Base-by-base conservation (phyloP, 2,329 filamentous ascomycete genomes). In the Aspergillus sp. region DNA sequence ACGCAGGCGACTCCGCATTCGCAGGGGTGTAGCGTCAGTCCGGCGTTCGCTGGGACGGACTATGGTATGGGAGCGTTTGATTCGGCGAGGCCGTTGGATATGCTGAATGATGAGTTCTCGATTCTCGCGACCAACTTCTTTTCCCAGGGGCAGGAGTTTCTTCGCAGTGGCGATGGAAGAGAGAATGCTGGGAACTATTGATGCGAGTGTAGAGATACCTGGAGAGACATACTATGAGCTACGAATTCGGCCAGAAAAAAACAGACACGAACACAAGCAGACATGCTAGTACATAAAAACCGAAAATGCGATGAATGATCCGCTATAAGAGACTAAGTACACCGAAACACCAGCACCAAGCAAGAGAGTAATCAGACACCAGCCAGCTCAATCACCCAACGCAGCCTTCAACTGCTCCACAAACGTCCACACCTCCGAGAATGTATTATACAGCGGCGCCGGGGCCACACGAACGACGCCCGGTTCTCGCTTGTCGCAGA, bases 401-500 rank as follows among this genome's bases (percentile, higher is more conserved):
- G 57, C 53, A n/a, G 41, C 42, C 40, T 50, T 56, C 28, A 60
- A 51, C 14, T 49, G 43, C 32, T 53, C 35, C 19, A 57, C 55
- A 51, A 83, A 84, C 4, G 49, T 53, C 60, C 60, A 75, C 3
- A 86, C 76, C 51, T 93, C 86, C 38, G 71, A 69, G 53, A 82
- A 93, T 1, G 72, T 77, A 51, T 88, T 88, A 58, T 93, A 93
- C 43, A 93, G 57, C 3, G 86, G 85, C 29, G 80, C 79, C 1
- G 86, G 86, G 1, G 86, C 84, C 0, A 91, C 77, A 2, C 86
- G 69, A 22, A 94, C 79, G 12, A 93, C 86, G 52, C 85, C 78
- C 1, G 86, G 86, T 58, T 82, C 82, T 35, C 86, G 68, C 69
- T 89, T 82, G 51, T 93, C 86, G 29, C 82, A 79, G 3, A 91